Evolutionary conservation across 1,139 yeast genomes (phyloP).

Genomic region (Saccharomyces pastorianus): DNA sequence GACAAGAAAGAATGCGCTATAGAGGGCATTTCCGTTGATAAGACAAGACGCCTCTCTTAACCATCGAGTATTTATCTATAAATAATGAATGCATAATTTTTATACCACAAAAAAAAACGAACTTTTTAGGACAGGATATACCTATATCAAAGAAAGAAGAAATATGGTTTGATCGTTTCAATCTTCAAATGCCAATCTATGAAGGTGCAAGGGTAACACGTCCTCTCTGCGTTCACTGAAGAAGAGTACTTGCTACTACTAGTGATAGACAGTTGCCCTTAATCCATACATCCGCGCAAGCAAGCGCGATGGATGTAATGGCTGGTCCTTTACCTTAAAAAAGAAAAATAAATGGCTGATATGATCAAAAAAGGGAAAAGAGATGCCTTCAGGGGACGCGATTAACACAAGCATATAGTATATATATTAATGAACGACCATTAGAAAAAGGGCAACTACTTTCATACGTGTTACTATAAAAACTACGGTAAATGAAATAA

Average conservation of each 20-base stretch:
- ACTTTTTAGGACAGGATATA: background rate
- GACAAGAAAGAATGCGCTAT: slow-evolving; percentile 78
- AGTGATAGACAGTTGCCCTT: background rate
- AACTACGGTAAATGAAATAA: too few relatives aligned
- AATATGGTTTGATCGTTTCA: too few relatives aligned
- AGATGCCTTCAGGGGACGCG: background rate
- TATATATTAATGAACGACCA: background rate
- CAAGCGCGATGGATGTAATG: background rate
- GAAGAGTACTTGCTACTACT: background rate
- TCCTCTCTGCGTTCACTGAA: too few relatives aligned
- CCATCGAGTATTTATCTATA: slow-evolving; percentile 1
- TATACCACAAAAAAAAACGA: background rate
- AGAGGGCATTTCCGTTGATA: slow-evolving; percentile 6
- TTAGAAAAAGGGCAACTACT: too few relatives aligned
- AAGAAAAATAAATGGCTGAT: background rate
- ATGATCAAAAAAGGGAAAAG: background rate
- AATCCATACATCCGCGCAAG: background rate
- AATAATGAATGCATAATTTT: background rate
- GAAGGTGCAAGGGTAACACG: too few relatives aligned
- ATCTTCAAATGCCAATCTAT: too few relatives aligned
- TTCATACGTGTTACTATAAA: too few relatives aligned
- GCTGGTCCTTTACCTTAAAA: background rate
- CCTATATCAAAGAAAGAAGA: too few relatives aligned
- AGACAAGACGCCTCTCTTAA: background rate
- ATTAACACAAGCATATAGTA: background rate